A percentile compares a stretch with the other conserved stretches of the same genome.
Conservation (phyloP, 148 eudicot species). For the Fagopyrum homotropicum region DNA sequence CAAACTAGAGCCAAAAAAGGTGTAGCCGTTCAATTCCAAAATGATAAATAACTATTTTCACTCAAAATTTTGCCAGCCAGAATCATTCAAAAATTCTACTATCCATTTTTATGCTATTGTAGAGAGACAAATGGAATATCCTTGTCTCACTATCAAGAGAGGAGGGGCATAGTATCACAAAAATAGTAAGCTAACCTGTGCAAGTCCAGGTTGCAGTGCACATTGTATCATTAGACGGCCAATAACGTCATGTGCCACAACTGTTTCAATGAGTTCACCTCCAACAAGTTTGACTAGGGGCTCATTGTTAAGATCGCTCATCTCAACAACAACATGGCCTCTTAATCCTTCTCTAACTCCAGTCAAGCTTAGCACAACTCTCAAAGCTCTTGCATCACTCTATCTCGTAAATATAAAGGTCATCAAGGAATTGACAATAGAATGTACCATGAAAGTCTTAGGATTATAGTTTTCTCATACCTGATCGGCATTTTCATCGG, state of each 20-base stretch:
- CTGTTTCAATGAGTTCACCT: constrained; percentile 80
- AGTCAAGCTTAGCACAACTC: constrained; percentile 93
- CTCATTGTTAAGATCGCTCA: constrained; percentile 96
- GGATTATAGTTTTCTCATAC: constrained; percentile 24
- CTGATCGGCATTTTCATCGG: constrained; percentile 98
- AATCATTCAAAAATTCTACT: not conserved
- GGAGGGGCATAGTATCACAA: too few species aligned
- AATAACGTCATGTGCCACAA: constrained; percentile 96
- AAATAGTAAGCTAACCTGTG: constrained; percentile 48
- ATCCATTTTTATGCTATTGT: not conserved
- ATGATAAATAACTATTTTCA: not conserved
- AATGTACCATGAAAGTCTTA: not conserved
- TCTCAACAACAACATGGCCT: constrained; percentile 96
- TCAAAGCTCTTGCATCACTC: constrained; percentile 97
- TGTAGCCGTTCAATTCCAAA: not conserved
- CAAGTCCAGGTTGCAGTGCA: constrained; percentile 97
- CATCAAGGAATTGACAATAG: constrained; percentile 5
- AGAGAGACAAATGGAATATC: not conserved
- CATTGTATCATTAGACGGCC: constrained; percentile 98
- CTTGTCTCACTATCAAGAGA: not conserved
- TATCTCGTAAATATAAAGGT: constrained; percentile 19
- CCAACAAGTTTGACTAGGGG: constrained; percentile 98
- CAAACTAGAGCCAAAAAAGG: not conserved
- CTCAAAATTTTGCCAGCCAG: not conserved
- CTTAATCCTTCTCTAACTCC: constrained; percentile 85